These are phyloP conservation scores for Hanseniaspora jakobsenii DNA, from an alignment of 805 yeast species.

Conservation along the genomic window DNA sequence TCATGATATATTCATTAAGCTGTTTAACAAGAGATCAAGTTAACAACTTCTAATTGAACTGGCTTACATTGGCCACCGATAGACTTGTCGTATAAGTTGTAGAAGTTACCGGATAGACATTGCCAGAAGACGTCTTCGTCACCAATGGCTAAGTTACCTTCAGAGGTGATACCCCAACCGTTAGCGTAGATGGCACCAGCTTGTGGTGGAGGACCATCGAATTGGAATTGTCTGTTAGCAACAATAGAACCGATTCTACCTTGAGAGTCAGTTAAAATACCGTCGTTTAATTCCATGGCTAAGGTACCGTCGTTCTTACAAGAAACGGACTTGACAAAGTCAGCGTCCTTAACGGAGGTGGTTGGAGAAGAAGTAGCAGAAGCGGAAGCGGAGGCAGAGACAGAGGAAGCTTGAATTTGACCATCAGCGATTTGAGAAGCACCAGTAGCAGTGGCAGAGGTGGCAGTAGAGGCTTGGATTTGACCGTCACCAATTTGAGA, in stretches of 20 bases:
- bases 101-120: conserved; percentile 55
- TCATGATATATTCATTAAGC: no score
- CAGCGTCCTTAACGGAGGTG: no score
- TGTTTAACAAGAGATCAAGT: conserved; percentile 31
- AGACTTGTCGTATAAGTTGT: conserved; percentile 50
- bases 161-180: conserved; percentile 44
- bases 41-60: conserved; percentile 41
- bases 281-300: conserved; percentile 36
- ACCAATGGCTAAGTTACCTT: conserved; percentile 49
- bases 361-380: conserved; percentile 22
- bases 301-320: conserved; percentile 37
- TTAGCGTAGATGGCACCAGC: conserved; percentile 51
- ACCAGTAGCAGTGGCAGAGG: conserved; percentile 23
- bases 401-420: conserved; percentile 21
- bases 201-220: conserved; percentile 66
- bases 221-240: conserved; percentile 62
- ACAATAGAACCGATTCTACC: conserved; percentile 60
- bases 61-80: conserved; percentile 46
- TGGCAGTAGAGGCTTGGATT: conserved; percentile 26
- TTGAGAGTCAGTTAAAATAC: conserved; percentile 39
- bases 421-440: conserved; percentile 17
- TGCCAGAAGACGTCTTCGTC: conserved; percentile 45
- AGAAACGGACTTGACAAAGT: conserved; percentile 23
- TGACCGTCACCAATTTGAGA: conserved; percentile 18
- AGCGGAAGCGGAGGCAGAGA: conserved; percentile 26